Evolutionary conservation across 176 grass and related monocot species (phyloP).

Genomic region (Dendrocalamus sinicus): DNA sequence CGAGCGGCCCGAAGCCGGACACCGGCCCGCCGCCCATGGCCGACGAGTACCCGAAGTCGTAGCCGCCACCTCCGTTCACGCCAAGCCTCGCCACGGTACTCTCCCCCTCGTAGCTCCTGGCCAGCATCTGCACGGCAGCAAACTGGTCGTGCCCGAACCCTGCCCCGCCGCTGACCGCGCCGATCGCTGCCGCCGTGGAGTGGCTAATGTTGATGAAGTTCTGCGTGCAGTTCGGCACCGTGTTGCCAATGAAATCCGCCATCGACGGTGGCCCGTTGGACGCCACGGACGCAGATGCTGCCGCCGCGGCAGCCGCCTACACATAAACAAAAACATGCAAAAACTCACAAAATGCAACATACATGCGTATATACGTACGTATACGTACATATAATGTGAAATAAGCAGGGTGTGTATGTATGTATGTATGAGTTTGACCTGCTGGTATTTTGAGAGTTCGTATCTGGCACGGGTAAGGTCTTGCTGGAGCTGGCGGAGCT

Average conservation of each 20-base stretch:
- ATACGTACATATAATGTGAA: background rate
- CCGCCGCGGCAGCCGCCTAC: constrained; percentile 51
- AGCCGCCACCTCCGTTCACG: constrained; percentile 44
- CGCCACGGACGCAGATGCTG: constrained; percentile 34
- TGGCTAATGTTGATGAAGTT: constrained; percentile 51
- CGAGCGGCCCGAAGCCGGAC: constrained; percentile 47
- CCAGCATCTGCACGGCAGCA: constrained; percentile 56
- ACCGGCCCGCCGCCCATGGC: constrained; percentile 46
- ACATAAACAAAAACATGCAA: background rate
- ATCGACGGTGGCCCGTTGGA: constrained; percentile 35
- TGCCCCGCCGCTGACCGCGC: background rate
- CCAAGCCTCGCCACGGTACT: constrained; percentile 36
- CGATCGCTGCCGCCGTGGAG: constrained; percentile 29
- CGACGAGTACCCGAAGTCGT: constrained; percentile 57
- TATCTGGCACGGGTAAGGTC: constrained; percentile 61
- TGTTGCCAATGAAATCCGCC: constrained; percentile 53
- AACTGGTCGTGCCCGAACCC: constrained; percentile 69
- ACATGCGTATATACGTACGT: background rate
- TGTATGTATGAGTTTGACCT: constrained; percentile 23
- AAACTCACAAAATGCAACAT: background rate
- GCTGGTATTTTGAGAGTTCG: constrained; percentile 75
- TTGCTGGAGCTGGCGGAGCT: constrained; percentile 76
- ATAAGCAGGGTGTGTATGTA: background rate
- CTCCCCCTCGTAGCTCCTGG: constrained; percentile 59
- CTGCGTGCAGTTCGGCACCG: constrained; percentile 45